Base-by-base conservation (phyloP, 2,329 filamentous ascomycete genomes). In the Ilyonectria mors-panacis region DNA sequence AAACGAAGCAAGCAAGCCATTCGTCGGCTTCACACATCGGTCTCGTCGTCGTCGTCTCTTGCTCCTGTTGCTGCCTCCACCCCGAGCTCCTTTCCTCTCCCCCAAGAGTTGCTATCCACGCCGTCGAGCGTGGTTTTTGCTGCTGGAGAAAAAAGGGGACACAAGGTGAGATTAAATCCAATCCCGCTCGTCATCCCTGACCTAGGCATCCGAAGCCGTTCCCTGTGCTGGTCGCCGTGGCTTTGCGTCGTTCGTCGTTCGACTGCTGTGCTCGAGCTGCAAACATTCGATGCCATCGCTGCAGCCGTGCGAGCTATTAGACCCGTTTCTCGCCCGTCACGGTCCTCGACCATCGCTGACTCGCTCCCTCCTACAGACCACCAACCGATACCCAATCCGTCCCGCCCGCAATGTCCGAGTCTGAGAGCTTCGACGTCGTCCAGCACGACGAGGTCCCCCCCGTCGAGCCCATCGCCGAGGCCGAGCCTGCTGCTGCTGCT, bases 351-450 rank as follows among this genome's bases (percentile, higher is more conserved):
- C 45, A 23, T 48, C 44, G 60, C 65, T 67, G 59, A 67, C 65
- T 42, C 47, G 8, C 28, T 48, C 39, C 45, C n/a, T 33, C 42
- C 53, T 58, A 48, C 39, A 71, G 66, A 69, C 61, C 53, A 69
- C 53, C 63, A 59, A 33, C 64, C 57, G 42, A 74, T 70, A 70
- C 35, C 44, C 56, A 66, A 65, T 65, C 28, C 42, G 33, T 35
- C 23, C 35, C 59, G 53, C 56, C 30, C 72, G 79, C 42, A 70
- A 86, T 86, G 85, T 84, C 85, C 73, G 85, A 86, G 72, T 78
- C 80, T 69, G 84, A 85, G 72, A 82, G 80, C 71, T 80, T 82
- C 76, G 84, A 85, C 68, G 80, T 82, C 65, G 79, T 81, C 62
- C 82, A 84, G 73, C 80, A 78, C 67, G 83, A 85, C 42, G 83